phyloP scores from a whole-genome alignment of 805 yeast genomes.

The Metschnikowia matae region DNA sequence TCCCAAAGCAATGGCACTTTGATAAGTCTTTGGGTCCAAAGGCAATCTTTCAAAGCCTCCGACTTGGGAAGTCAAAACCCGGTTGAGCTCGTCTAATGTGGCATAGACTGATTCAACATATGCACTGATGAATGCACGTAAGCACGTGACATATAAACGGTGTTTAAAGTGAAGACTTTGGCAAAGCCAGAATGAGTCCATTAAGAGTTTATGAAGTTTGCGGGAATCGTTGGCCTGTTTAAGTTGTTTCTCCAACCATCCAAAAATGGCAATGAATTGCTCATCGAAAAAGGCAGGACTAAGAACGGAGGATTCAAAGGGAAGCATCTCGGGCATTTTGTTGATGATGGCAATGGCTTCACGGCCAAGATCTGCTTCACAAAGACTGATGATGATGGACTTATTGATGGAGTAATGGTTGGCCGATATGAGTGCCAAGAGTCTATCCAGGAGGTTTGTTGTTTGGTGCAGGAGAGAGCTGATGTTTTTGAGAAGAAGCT shows the following conservation, averaged over 20 bases:
- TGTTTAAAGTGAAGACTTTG: neutral
- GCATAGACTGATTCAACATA: slow-evolving; percentile 11
- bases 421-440: slow-evolving; percentile 19
- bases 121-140: slow-evolving; percentile 9
- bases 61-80: neutral
- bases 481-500: slow-evolving; percentile 19
- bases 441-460: slow-evolving; percentile 16
- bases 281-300: slow-evolving; percentile 6
- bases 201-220: slow-evolving; percentile 3
- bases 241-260: slow-evolving; percentile 3
- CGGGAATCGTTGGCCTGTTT: neutral
- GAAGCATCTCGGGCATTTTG: slow-evolving; percentile 17
- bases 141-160: slow-evolving; percentile 2
- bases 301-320: neutral
- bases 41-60: neutral
- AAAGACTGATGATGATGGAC: slow-evolving; percentile 27
- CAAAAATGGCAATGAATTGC: slow-evolving; percentile 7
- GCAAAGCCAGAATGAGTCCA: slow-evolving; percentile 2
- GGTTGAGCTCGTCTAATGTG: neutral
- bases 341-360: slow-evolving; percentile 27
- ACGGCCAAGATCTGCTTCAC: slow-evolving; percentile 21
- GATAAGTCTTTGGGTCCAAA: neutral
- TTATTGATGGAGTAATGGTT: slow-evolving; percentile 25
- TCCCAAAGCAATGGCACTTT: neutral
- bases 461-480: neutral